A percentile compares a stretch with the other conserved stretches of the same genome.
Conservation (phyloP, 2,329 filamentous ascomycete species). For the Sphaerulina populicola region DNA sequence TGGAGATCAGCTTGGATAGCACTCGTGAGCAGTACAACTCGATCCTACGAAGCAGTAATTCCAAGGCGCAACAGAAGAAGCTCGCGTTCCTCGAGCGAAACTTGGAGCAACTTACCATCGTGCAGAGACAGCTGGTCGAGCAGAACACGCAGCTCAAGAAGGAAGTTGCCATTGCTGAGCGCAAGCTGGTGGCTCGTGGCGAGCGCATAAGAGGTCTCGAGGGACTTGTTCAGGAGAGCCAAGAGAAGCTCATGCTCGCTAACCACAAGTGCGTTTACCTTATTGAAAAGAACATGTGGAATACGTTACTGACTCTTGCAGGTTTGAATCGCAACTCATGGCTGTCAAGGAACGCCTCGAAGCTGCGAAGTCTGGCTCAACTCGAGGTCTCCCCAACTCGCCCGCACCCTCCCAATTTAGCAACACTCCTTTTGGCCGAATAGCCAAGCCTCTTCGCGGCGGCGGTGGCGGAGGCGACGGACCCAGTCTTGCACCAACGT, state of each 20-base stretch:
- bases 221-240: constrained; percentile 84
- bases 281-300: background rate
- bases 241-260: constrained; percentile 94
- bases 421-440: constrained; percentile 63
- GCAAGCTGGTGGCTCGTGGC: constrained; percentile 91
- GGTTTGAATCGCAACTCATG: constrained; percentile 93
- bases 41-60: constrained; percentile 91
- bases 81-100: constrained; percentile 99
- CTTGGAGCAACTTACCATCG: constrained; percentile 92
- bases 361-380: constrained; percentile 84
- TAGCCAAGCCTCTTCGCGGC: constrained; percentile 57
- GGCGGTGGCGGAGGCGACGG: constrained; percentile 39
- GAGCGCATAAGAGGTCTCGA: constrained; percentile 94
- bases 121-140: constrained; percentile 94
- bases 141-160: constrained; percentile 97
- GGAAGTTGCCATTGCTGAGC: constrained; percentile 95
- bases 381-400: constrained; percentile 65
- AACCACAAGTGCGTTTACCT: constrained; percentile 78
- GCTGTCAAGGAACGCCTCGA: constrained; percentile 97
- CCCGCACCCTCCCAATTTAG: constrained; percentile 38
- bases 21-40: constrained; percentile 99
- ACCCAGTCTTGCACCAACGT: constrained; percentile 35
- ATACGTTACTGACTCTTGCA: constrained; percentile 35
- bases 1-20: constrained; percentile 95
- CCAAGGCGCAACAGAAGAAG: constrained; percentile 98